A percentile compares a stretch with the other conserved stretches of the same genome.
These are phyloP conservation scores for Westerdykella ornata DNA, from an alignment of 2,329 filamentous ascomycete species.

Conservation along the genomic window DNA sequence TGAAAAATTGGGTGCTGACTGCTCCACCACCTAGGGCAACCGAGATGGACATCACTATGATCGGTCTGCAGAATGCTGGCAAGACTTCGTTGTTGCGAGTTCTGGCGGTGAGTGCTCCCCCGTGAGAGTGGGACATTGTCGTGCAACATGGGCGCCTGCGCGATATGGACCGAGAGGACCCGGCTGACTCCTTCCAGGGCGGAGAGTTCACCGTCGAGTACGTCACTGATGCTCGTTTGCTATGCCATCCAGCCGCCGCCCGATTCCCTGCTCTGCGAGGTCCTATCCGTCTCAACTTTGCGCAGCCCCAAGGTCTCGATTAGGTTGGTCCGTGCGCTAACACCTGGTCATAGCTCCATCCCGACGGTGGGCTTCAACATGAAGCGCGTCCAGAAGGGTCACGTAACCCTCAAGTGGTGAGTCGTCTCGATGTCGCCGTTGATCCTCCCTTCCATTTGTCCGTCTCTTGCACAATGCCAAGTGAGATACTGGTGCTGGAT, in stretches of 20 bases:
- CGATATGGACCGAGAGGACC: constrained; percentile 15
- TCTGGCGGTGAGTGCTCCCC: constrained; percentile 68
- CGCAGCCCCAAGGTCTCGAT: constrained; percentile 23
- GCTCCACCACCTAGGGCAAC: constrained; percentile 64
- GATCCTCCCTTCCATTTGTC: constrained; percentile 9
- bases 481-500: not conserved
- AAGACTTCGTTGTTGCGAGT: constrained; percentile 94
- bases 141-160: constrained; percentile 18
- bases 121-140: constrained; percentile 27
- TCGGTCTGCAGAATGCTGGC: constrained; percentile 94
- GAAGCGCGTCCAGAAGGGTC: constrained; percentile 94
- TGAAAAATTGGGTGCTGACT: constrained; percentile 16
- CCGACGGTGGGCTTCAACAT: constrained; percentile 99
- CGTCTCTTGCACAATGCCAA: not conserved
- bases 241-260: constrained; percentile 22
- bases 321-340: constrained; percentile 33
- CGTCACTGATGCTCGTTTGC: constrained; percentile 41
- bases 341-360: constrained; percentile 66
- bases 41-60: constrained; percentile 99
- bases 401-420: constrained; percentile 94
- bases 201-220: constrained; percentile 99
- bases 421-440: constrained; percentile 24
- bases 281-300: constrained; percentile 18
- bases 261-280: constrained; percentile 19
- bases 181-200: constrained; percentile 55